phyloP scores from a whole-genome alignment of 1,284 basidiomycete species.

The Mycosarcoma maydis region DNA sequence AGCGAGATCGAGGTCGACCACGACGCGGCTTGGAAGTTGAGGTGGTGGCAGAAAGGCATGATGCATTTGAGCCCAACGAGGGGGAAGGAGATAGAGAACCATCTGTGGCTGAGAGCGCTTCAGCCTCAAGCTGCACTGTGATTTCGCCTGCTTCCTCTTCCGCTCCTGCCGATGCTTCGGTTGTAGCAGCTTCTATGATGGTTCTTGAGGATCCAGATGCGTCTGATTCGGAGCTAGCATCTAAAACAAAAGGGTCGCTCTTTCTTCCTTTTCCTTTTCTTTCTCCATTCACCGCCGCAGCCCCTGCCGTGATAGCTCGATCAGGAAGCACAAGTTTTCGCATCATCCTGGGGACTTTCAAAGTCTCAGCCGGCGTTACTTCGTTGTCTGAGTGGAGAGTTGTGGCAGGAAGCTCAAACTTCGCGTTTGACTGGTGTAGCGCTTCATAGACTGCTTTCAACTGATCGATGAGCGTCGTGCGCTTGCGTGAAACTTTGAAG shows the following conservation, averaged over 20 bases:
- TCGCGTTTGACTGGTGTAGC: conserved; percentile 4
- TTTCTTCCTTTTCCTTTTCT: conserved; percentile 33
- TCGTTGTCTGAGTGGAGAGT: not conserved
- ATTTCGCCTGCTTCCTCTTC: conserved; percentile 14
- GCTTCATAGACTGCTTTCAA: conserved; percentile 29
- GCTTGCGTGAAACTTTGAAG: conserved; percentile 36
- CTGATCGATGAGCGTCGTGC: conserved; percentile 34
- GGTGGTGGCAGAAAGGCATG: too few relatives aligned
- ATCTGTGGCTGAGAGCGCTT: conserved; percentile 25
- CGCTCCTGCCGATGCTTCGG: too few relatives aligned
- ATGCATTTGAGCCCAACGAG: too few relatives aligned
- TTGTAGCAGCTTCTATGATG: not conserved
- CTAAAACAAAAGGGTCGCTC: conserved; percentile 37
- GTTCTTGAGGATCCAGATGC: not conserved
- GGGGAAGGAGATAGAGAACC: conserved; percentile 5
- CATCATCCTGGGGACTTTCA: not conserved
- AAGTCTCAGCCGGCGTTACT: not conserved
- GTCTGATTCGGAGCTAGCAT: conserved; percentile 16
- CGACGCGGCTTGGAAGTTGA: conserved; percentile 2
- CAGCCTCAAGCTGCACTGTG: conserved; percentile 24
- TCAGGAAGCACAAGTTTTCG: conserved; percentile 13
- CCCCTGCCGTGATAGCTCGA: not conserved
- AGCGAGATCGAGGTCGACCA: conserved; percentile 4
- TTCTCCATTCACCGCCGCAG: not conserved
- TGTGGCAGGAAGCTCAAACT: not conserved